Evolutionary conservation across 1,284 basidiomycete genomes (phyloP), one percentile per base, ranked within the genome.

Genomic region (Erythrobasidium hasegawianum): DNA sequence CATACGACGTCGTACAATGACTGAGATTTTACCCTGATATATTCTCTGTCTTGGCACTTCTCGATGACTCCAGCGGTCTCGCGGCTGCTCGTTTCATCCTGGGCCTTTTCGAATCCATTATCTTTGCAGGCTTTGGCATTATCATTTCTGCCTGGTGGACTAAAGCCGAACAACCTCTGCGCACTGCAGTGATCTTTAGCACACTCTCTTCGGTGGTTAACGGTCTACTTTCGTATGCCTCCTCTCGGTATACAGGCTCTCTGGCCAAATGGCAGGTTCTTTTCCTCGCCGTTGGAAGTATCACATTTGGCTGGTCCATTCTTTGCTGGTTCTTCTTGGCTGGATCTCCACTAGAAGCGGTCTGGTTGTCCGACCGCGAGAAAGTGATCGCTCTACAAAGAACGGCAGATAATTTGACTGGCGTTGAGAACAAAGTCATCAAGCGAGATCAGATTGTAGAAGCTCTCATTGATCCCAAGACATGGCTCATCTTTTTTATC

Each of bases 171-270:
- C 72, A 74, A 57, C 67, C 68, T 11, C 68, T 68, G 61, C 58
- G 74, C 33, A 72, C 69, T n/a, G 71, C 71, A 5, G 49, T 75
- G 39, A 68, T 73, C 16, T 72, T 72, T 70, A 69, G 68, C 50
- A 75, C 72, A 3, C 68, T 73, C 9, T 73, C 73, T 1, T 70
- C 67, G 2, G 47, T 74, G 33, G 56, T 70, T n/a, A 69, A 69
- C 67, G 68, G 70, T 45, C 43, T 73, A 7, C 57, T 74, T 20
- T 56, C 61, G 2, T 68, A 64, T 47, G 67, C 52, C 8, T 39
- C 43, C 5, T 33, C 53, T 2, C 24, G 38, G n/a, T 50, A 64
- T 47, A 22, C 38, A 13, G 57, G 55, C 1, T 1, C 2, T 11
- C 38, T 68, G 13, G 53, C 22, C 9, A 40, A 65, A 41, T 68